Evolutionary conservation across 805 yeast genomes (phyloP), one percentile per base, ranked within the genome.

Genomic region (Pichia phayaonensis): DNA sequence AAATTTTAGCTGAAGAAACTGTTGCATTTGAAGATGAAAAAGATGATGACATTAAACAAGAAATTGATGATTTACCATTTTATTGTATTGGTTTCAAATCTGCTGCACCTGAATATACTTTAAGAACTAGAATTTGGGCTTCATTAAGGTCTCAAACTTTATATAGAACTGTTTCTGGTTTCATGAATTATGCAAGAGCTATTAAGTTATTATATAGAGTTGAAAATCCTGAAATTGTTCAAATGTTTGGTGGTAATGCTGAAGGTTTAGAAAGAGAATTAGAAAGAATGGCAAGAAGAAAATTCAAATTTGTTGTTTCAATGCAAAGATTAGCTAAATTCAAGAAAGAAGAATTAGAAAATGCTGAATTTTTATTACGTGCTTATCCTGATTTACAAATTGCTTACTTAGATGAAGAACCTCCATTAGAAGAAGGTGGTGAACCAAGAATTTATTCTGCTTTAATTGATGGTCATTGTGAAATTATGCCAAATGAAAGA

Each of bases 121-220:
- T 94, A 64, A 84, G 99, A 74, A 94, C 98, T 11, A 80, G 99
- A 74, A 89, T 92, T 60, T 92, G 99, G 99, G 99, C 99, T 40
- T 92, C 98, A 26, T 79, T 94, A 62, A 83, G 99, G 72, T 86
- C 97, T 40, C 99, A 92, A 75, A 94, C 99, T 36, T 74, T 92
- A 62, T 92, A 92, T 74, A 84, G 99, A 71, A 94, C 99, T 45
- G 92, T 92, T 48, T 87, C 97, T 50, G 99, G 99, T 64, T 94
- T 92, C 75, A 92, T 92, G 99, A 94, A 92, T 74, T 92, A 92
- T 68, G 86, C 97, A 29, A 84, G 97, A 70, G 98, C 99, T 29
- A 89, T 92, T 64, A 94, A 90, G 70, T 74, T 92, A 62, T 75
- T 92, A 53, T 90, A 89, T 74, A 85, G 95, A 72, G 95, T 94